Conservation (phyloP, 2,329 filamentous ascomycete genomes). For the Ilyonectria sp. region DNA sequence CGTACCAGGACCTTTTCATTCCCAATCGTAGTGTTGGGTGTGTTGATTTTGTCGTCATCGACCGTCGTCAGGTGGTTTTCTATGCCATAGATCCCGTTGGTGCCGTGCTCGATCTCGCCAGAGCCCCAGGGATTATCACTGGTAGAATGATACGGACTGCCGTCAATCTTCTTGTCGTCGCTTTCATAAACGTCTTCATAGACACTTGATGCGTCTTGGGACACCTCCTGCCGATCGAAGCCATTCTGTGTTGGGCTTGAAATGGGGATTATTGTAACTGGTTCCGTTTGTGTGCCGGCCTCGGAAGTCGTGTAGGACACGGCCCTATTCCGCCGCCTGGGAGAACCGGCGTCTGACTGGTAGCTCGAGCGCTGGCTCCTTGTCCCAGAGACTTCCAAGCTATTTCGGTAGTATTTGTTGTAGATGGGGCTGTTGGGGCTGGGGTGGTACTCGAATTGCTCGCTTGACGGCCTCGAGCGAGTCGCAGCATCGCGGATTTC, state of each 20-base stretch:
- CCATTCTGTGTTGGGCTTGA: slow-evolving; percentile 8
- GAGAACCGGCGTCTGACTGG: slow-evolving; percentile 35
- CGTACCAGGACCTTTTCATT: too few relatives aligned
- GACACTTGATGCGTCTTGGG: slow-evolving; percentile 24
- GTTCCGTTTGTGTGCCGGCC: slow-evolving; percentile 48
- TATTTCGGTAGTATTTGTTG: slow-evolving; percentile 53
- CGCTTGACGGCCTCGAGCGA: slow-evolving; percentile 52
- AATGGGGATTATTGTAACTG: slow-evolving; percentile 34
- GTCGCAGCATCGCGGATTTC: slow-evolving; percentile 56
- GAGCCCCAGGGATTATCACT: slow-evolving; percentile 18
- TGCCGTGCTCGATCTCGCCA: neutral
- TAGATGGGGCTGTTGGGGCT: slow-evolving; percentile 56
- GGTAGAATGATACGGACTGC: slow-evolving; percentile 13
- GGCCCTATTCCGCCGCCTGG: slow-evolving; percentile 27
- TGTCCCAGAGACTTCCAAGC: slow-evolving; percentile 37
- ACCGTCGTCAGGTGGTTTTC: slow-evolving; percentile 15
- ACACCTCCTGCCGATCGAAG: neutral
- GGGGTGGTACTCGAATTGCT: slow-evolving; percentile 55
- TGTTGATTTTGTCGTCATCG: slow-evolving; percentile 15
- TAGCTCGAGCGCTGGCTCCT: slow-evolving; percentile 43
- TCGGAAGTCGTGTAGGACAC: slow-evolving; percentile 43
- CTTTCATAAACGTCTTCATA: slow-evolving; percentile 35
- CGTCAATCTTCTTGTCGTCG: neutral
- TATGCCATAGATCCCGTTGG: neutral
- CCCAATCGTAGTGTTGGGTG: neutral